These are phyloP conservation scores for Eimeria sp. DNA, from an alignment of 169 alveolate species.

Conservation along the genomic window DNA sequence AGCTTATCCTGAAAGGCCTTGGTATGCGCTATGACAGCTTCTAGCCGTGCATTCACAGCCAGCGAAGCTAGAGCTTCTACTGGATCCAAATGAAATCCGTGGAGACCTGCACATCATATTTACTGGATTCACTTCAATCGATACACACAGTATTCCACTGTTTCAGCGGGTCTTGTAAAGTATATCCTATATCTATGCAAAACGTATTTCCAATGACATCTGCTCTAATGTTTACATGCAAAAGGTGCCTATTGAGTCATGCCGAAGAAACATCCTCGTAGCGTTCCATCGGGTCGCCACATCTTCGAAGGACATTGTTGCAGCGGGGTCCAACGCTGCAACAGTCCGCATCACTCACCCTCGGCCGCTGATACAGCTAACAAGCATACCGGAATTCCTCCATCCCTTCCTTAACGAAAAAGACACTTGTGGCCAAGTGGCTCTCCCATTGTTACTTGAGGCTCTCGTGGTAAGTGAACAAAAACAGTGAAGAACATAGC, in stretches of 20 bases:
- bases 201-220: not conserved
- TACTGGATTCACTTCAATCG: not conserved
- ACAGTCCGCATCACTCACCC: conserved; percentile 52
- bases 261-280: conserved; percentile 61
- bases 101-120: not conserved
- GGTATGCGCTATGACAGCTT: not conserved
- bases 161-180: not conserved
- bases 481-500: not conserved
- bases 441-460: conserved; percentile 32
- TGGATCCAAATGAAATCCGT: not conserved
- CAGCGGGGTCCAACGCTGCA: conserved; percentile 54
- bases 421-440: not conserved
- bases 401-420: conserved; percentile 50
- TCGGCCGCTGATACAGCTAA: conserved; percentile 6
- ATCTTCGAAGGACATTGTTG: conserved; percentile 33
- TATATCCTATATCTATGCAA: not conserved
- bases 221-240: not conserved
- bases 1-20: not conserved
- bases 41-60: not conserved
- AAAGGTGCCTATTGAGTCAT: conserved; percentile 53
- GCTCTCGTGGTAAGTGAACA: conserved; percentile 46
- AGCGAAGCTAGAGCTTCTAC: not conserved
- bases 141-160: not conserved
- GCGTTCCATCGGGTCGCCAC: conserved; percentile 31
- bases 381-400: conserved; percentile 63